Evolutionary conservation across 2,329 filamentous ascomycete genomes (phyloP).

Genomic region (Cladosporium phlei): DNA sequence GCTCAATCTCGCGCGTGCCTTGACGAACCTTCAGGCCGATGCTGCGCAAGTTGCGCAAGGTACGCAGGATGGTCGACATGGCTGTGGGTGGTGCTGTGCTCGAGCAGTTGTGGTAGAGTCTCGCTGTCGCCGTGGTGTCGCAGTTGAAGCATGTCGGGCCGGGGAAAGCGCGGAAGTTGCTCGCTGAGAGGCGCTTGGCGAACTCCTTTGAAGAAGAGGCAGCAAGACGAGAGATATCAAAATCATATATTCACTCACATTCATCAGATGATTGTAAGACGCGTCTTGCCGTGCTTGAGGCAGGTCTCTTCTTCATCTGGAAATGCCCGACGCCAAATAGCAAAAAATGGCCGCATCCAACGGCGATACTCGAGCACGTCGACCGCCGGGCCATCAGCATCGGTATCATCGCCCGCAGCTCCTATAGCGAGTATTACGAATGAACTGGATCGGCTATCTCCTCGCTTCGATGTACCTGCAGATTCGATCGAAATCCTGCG

Average conservation of each 20-base stretch:
- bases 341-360: conserved; percentile 15
- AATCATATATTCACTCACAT: no score
- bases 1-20: not conserved
- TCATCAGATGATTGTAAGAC: conserved; percentile 26
- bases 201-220: conserved; percentile 7
- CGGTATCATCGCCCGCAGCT: conserved; percentile 35
- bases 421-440: conserved; percentile 57
- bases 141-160: conserved; percentile 6
- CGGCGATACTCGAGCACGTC: conserved; percentile 24
- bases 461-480: conserved; percentile 80
- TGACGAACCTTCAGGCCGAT: conserved; percentile 73
- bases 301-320: conserved; percentile 1
- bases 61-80: conserved; percentile 91
- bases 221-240: not conserved
- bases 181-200: not conserved
- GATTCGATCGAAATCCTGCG: conserved; percentile 75
- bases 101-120: conserved; percentile 1
- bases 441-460: conserved; percentile 83
- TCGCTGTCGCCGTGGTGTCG: not conserved
- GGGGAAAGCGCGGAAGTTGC: conserved; percentile 4
- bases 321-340: not conserved
- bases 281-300: conserved; percentile 24
- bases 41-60: conserved; percentile 78
- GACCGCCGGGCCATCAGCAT: conserved; percentile 15
- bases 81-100: conserved; percentile 30